Percentiles rank a stretch among this genome's conserved stretches.
Evolutionary conservation across 176 grass and related monocot species (phyloP).

Genomic region (Rhynchospora pubera): DNA sequence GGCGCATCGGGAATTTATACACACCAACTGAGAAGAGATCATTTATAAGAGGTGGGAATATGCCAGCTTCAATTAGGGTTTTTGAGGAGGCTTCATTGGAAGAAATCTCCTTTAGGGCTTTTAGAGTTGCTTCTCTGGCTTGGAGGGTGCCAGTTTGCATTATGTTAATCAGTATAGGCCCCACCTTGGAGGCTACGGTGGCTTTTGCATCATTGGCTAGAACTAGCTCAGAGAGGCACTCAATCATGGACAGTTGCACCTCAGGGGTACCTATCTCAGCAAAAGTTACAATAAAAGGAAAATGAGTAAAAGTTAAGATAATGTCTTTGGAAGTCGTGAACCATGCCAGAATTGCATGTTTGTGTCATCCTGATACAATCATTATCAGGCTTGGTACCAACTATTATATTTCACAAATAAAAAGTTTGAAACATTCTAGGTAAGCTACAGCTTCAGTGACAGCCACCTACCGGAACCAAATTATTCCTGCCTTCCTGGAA

Average conservation of each 20-base stretch:
- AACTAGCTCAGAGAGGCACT: constrained; percentile 56
- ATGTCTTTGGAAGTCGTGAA: background rate
- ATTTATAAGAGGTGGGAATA: constrained; percentile 66
- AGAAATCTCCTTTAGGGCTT: constrained; percentile 60
- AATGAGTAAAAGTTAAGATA: background rate
- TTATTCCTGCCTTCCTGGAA: too few relatives aligned
- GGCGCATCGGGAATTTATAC: constrained; percentile 50
- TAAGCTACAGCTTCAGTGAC: background rate
- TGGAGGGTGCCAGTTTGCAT: constrained; percentile 38
- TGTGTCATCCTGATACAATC: background rate
- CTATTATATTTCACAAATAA: background rate
- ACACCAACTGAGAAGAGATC: constrained; percentile 50
- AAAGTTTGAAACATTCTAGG: background rate
- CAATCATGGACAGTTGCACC: constrained; percentile 61
- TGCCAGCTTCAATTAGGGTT: constrained; percentile 48
- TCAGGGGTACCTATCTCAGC: constrained; percentile 34
- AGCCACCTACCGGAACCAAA: background rate
- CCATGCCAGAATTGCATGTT: background rate
- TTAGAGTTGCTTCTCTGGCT: constrained; percentile 62
- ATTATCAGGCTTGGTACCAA: background rate
- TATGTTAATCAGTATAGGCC: constrained; percentile 44
- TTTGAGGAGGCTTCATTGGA: constrained; percentile 58
- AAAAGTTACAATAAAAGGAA: background rate
- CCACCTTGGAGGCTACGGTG: constrained; percentile 51
- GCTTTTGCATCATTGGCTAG: constrained; percentile 63